A percentile compares a stretch with the other conserved stretches of the same genome.
Evolutionary conservation across 352 stramenopile genomes (phyloP).

Genomic region (Phytopythium delawarense): DNA sequence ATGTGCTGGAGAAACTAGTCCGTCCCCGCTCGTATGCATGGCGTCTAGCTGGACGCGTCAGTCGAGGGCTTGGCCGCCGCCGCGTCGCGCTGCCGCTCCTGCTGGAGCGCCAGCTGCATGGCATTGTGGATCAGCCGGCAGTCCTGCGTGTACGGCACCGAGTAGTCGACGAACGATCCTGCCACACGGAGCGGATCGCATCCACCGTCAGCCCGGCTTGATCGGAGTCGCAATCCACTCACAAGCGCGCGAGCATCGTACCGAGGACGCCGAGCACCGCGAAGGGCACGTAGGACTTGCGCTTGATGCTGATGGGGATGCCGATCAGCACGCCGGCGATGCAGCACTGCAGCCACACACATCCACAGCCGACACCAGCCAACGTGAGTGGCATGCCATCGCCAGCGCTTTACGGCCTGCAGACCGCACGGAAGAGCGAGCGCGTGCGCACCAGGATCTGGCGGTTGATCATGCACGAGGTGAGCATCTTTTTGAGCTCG

Average conservation of each 20-base stretch:
- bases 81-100: slow-evolving; percentile 45
- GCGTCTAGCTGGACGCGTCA: not conserved
- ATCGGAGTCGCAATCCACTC: too few relatives aligned
- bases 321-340: slow-evolving; percentile 75
- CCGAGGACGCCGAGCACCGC: slow-evolving; percentile 71
- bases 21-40: too few relatives aligned
- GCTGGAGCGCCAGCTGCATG: slow-evolving; percentile 62
- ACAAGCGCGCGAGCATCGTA: slow-evolving; percentile 14
- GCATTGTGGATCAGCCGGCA: slow-evolving; percentile 78
- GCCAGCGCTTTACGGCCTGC: too few relatives aligned
- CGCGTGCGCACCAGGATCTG: slow-evolving; percentile 56
- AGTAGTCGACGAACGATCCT: slow-evolving; percentile 87
- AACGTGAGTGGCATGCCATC: not conserved
- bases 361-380: not conserved
- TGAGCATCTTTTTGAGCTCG: slow-evolving; percentile 80
- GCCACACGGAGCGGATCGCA: slow-evolving; percentile 1
- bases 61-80: slow-evolving; percentile 8
- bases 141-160: slow-evolving; percentile 77
- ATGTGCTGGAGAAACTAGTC: too few relatives aligned
- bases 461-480: slow-evolving; percentile 82
- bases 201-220: too few relatives aligned
- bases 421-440: too few relatives aligned
- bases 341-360: slow-evolving; percentile 41
- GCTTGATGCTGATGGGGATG: slow-evolving; percentile 80
- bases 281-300: slow-evolving; percentile 78